These are phyloP conservation scores for Pleoardoris graminearum DNA, from an alignment of 2,329 filamentous ascomycete species.

Conservation along the genomic window DNA sequence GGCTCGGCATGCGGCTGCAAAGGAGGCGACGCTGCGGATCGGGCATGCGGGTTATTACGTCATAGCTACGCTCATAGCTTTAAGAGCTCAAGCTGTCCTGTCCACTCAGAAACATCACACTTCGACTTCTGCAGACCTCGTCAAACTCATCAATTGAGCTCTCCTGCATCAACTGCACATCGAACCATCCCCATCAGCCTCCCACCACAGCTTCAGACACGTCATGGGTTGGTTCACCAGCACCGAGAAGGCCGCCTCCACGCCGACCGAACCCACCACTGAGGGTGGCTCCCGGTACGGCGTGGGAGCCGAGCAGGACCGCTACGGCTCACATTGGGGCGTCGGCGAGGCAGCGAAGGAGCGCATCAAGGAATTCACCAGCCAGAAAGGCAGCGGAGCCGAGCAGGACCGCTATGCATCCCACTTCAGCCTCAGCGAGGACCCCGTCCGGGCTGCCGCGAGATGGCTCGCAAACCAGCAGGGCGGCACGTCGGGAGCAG, in stretches of 20 bases:
- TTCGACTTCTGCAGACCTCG: not conserved
- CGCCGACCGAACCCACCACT: not conserved
- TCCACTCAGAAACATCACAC: not conserved
- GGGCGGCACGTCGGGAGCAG: slow-evolving; percentile 25
- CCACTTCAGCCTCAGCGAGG: slow-evolving; percentile 34
- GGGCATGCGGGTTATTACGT: not conserved
- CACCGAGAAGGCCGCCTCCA: slow-evolving; percentile 9
- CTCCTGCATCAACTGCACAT: not conserved
- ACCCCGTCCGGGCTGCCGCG: slow-evolving; percentile 31
- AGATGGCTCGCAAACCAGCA: slow-evolving; percentile 23
- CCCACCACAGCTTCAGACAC: not conserved
- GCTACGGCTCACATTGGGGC: slow-evolving; percentile 25
- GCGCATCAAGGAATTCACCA: slow-evolving; percentile 22
- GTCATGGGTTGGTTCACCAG: slow-evolving; percentile 20
- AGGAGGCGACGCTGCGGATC: not conserved
- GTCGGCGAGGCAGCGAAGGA: slow-evolving; percentile 20
- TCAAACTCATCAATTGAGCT: not conserved
- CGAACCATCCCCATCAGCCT: not conserved
- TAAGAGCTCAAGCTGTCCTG: slow-evolving; percentile 1
- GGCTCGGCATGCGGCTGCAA: not conserved
- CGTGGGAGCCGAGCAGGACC: slow-evolving; percentile 40
- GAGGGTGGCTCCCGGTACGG: slow-evolving; percentile 23
- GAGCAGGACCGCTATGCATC: slow-evolving; percentile 38
- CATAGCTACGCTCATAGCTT: slow-evolving; percentile 2
- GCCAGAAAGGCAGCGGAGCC: slow-evolving; percentile 30